A percentile compares a stretch with the other conserved stretches of the same genome.
phyloP scores from a whole-genome alignment of 495 filamentous ascomycete species.

The Daldinia bambusicola region DNA sequence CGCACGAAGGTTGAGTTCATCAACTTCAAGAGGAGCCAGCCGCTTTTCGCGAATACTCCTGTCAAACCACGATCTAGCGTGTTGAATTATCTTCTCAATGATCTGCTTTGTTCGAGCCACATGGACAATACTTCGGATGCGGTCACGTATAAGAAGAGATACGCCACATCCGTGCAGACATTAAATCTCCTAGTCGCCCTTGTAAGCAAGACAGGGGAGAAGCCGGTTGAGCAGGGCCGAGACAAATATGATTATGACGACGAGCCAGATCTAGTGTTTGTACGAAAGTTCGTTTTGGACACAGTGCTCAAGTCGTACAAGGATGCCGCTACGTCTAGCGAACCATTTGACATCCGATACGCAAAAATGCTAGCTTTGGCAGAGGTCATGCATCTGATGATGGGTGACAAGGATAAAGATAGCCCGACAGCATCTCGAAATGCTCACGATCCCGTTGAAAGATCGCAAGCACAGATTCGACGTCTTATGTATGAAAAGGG shows the following conservation, averaged over 20 bases:
- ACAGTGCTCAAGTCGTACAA: slow-evolving; percentile 92
- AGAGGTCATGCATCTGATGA: slow-evolving; percentile 92
- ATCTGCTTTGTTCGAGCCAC: slow-evolving; percentile 81
- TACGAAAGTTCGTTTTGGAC: slow-evolving; percentile 93
- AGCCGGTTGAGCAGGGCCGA: slow-evolving; percentile 58
- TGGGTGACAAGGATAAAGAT: slow-evolving; percentile 77
- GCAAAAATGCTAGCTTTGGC: slow-evolving; percentile 83
- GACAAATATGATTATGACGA: slow-evolving; percentile 74
- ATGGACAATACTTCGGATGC: slow-evolving; percentile 76
- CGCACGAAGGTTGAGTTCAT: slow-evolving; percentile 98
- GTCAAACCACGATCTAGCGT: slow-evolving; percentile 94
- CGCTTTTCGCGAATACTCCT: slow-evolving; percentile 80
- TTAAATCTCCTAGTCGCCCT: slow-evolving; percentile 85
- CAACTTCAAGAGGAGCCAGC: slow-evolving; percentile 92
- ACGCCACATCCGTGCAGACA: slow-evolving; percentile 83
- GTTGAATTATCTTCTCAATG: slow-evolving; percentile 90
- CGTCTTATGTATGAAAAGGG: slow-evolving; percentile 99
- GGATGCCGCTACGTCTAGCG: slow-evolving; percentile 80
- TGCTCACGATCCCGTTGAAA: slow-evolving; percentile 45
- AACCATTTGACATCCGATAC: slow-evolving; percentile 88
- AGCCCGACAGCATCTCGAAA: slow-evolving; percentile 44
- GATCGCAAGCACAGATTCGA: slow-evolving; percentile 78
- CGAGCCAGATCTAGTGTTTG: slow-evolving; percentile 88
- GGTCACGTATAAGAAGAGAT: slow-evolving; percentile 80
- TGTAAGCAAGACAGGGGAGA: slow-evolving; percentile 87